phyloP scores from a whole-genome alignment of 2,329 filamentous ascomycete genomes.

The Trichoderma sp. region DNA sequence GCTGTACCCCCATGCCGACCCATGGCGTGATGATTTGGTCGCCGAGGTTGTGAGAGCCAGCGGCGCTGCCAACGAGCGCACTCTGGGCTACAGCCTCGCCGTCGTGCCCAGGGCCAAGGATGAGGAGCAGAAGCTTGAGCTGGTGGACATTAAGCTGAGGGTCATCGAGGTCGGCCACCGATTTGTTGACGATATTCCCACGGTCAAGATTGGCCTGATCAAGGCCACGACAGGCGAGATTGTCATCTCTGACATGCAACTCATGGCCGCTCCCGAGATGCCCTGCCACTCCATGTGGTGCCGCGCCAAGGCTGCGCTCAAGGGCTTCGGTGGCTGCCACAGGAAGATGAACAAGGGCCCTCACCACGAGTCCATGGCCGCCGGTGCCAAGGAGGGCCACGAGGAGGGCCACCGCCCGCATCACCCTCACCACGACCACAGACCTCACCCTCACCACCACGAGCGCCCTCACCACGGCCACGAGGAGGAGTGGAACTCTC shows the following conservation, averaged over 20 bases:
- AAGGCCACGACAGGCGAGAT: slow-evolving; percentile 55
- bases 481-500: slow-evolving; percentile 19
- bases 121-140: slow-evolving; percentile 49
- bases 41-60: slow-evolving; percentile 46
- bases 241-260: slow-evolving; percentile 49
- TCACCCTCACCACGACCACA: slow-evolving; percentile 22
- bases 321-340: slow-evolving; percentile 28
- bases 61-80: slow-evolving; percentile 35
- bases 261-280: slow-evolving; percentile 31
- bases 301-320: slow-evolving; percentile 41
- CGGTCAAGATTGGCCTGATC: slow-evolving; percentile 60
- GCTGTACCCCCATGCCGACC: slow-evolving; percentile 54
- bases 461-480: neutral
- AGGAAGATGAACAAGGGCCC: neutral
- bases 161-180: slow-evolving; percentile 58
- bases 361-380: neutral
- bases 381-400: neutral
- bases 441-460: slow-evolving; percentile 28
- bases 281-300: slow-evolving; percentile 51
- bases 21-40: slow-evolving; percentile 42
- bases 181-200: slow-evolving; percentile 53
- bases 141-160: slow-evolving; percentile 54
- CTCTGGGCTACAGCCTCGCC: slow-evolving; percentile 50
- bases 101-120: slow-evolving; percentile 45
- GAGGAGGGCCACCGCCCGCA: slow-evolving; percentile 18